Conservation (phyloP, 2,329 filamentous ascomycete genomes). For the Verticillium alfalfae region DNA sequence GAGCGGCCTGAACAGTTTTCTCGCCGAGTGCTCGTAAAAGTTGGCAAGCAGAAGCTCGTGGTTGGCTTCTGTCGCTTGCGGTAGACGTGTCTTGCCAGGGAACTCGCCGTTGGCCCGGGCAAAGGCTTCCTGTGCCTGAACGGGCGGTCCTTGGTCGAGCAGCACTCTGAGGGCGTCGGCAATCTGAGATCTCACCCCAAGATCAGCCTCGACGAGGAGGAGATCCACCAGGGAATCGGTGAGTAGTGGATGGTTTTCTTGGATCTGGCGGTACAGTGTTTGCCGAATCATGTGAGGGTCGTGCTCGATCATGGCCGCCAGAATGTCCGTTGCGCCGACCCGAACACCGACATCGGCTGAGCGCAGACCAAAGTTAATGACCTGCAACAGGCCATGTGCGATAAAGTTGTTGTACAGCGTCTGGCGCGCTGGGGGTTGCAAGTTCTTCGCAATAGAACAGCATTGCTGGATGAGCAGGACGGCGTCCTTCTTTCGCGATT, state of each 20-base stretch:
- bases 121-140: slow-evolving; percentile 50
- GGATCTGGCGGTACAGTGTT: slow-evolving; percentile 87
- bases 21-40: slow-evolving; percentile 85
- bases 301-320: slow-evolving; percentile 92
- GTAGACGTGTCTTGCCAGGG: slow-evolving; percentile 54
- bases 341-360: slow-evolving; percentile 79
- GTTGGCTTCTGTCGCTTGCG: slow-evolving; percentile 56
- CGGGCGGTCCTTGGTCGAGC: slow-evolving; percentile 60
- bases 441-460: slow-evolving; percentile 87
- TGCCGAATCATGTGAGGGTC: slow-evolving; percentile 90
- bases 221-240: slow-evolving; percentile 92
- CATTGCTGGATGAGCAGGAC: slow-evolving; percentile 97
- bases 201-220: slow-evolving; percentile 81
- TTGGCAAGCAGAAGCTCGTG: slow-evolving; percentile 80
- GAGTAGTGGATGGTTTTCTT: slow-evolving; percentile 77
- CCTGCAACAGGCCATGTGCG: slow-evolving; percentile 75
- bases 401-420: slow-evolving; percentile 88
- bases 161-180: slow-evolving; percentile 93
- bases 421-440: slow-evolving; percentile 77
- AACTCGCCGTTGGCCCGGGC: slow-evolving; percentile 65
- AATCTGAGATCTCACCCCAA: slow-evolving; percentile 92
- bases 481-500: slow-evolving; percentile 75
- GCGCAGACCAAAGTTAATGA: slow-evolving; percentile 87
- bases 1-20: slow-evolving; percentile 80
- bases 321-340: slow-evolving; percentile 87